Conservation (phyloP, 148 eudicot genomes). For the Bassia scoparia region DNA sequence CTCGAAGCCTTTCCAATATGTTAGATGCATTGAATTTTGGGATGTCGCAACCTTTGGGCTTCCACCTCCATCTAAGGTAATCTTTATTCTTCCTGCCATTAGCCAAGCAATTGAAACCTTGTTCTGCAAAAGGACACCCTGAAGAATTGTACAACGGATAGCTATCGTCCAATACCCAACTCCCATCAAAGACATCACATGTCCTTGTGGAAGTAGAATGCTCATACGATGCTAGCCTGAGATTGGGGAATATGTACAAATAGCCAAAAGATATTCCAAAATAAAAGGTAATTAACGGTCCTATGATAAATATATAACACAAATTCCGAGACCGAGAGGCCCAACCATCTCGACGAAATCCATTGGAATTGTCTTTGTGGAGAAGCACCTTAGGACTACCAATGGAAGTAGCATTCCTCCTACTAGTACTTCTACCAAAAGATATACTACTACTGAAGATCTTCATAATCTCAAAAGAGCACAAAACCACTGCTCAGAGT, state of each 20-base stretch:
- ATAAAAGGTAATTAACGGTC: constrained; percentile 41
- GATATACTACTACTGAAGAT: constrained; percentile 28
- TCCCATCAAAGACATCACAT: constrained; percentile 55
- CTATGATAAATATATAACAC: constrained; percentile 32
- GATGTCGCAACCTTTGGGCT: constrained; percentile 47
- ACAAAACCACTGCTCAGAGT: constrained; percentile 11
- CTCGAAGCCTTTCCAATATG: constrained; percentile 44
- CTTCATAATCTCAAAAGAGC: constrained; percentile 16
- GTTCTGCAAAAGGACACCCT: constrained; percentile 54
- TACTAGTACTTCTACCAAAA: constrained; percentile 36
- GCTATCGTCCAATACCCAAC: constrained; percentile 44
- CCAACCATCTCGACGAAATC: constrained; percentile 29
- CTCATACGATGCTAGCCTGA: constrained; percentile 34
- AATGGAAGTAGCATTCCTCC: constrained; percentile 29
- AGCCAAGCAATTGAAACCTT: constrained; percentile 61
- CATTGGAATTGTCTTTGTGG: constrained; percentile 20
- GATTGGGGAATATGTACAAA: constrained; percentile 39
- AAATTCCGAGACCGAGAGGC: constrained; percentile 30
- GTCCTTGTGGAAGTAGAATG: constrained; percentile 4
- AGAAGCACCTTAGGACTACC: constrained; percentile 38
- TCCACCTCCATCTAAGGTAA: constrained; percentile 66
- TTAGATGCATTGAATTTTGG: constrained; percentile 39
- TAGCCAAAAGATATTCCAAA: constrained; percentile 42
- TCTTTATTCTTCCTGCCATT: constrained; percentile 52
- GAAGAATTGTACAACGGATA: constrained; percentile 64